Evolutionary conservation across 73 alveolate genomes (phyloP).

Genomic region (Paramecium octaurelia): DNA sequence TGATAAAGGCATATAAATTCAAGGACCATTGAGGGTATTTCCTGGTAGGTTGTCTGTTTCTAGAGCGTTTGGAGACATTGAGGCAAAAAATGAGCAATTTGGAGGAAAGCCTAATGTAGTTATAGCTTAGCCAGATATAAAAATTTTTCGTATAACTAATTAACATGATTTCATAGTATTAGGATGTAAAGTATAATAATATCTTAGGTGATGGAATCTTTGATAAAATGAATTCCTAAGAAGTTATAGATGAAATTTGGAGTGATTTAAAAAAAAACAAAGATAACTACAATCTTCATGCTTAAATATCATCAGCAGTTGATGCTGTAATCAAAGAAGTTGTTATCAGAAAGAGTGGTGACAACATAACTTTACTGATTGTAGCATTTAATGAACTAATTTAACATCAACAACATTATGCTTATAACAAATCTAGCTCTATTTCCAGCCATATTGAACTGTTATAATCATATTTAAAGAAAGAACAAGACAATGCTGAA

Average conservation of each 20-base stretch:
- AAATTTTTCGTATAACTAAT: constrained; percentile 72
- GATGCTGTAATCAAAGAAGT: constrained; percentile 88
- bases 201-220: constrained; percentile 90
- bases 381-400: constrained; percentile 58
- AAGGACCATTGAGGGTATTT: constrained; percentile 86
- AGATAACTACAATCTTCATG: constrained; percentile 69
- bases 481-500: neutral
- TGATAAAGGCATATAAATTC: neutral
- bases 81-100: constrained; percentile 83
- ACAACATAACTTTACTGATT: constrained; percentile 93
- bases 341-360: constrained; percentile 83
- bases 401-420: neutral
- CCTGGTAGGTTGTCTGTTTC: constrained; percentile 96
- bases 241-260: constrained; percentile 80
- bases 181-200: constrained; percentile 51
- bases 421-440: neutral
- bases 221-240: constrained; percentile 92
- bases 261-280: neutral
- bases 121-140: constrained; percentile 89
- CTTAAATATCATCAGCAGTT: constrained; percentile 88
- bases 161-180: constrained; percentile 72
- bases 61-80: constrained; percentile 94
- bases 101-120: constrained; percentile 97
- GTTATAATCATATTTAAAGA: neutral
- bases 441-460: neutral